phyloP scores from a whole-genome alignment of 345 rosid species.

The Carallia brachiata region DNA sequence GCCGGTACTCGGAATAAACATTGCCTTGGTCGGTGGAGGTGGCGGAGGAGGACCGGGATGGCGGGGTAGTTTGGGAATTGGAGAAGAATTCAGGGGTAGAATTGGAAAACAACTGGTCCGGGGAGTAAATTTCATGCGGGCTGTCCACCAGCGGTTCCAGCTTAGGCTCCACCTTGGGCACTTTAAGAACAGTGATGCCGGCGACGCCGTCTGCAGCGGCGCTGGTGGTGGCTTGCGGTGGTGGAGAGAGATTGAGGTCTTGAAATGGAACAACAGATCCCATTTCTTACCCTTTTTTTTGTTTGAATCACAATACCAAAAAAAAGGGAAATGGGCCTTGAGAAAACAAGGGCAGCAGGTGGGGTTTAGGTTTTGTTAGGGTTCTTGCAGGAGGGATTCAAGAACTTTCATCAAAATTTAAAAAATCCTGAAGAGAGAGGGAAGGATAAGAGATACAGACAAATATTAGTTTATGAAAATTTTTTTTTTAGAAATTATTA shows the following conservation, averaged over 20 bases:
- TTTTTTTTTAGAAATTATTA: too few species aligned
- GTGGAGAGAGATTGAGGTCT: constrained; percentile 52
- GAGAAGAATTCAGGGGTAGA: constrained; percentile 23
- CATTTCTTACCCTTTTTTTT: constrained; percentile 25
- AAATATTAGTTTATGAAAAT: neutral
- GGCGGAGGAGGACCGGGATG: constrained; percentile 20
- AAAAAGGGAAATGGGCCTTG: neutral
- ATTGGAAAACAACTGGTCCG: constrained; percentile 11
- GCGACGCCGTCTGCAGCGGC: constrained; percentile 5
- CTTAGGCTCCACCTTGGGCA: constrained; percentile 56
- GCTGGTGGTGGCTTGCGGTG: constrained; percentile 20
- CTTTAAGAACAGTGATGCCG: constrained; percentile 20
- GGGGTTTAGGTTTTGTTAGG: neutral
- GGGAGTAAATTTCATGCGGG: constrained; percentile 9
- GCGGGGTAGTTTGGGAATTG: constrained; percentile 37
- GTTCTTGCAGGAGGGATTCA: neutral
- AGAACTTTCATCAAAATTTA: neutral
- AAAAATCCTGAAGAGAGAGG: too few species aligned
- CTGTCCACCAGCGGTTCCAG: constrained; percentile 49
- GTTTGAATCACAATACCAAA: too few species aligned
- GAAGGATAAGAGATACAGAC: neutral
- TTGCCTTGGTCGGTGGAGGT: constrained; percentile 29
- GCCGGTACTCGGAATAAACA: constrained; percentile 48
- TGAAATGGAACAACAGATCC: constrained; percentile 51
- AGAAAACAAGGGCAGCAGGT: neutral